phyloP scores from a whole-genome alignment of 108 stramenopile genomes.

The Skeletonema costatum region DNA sequence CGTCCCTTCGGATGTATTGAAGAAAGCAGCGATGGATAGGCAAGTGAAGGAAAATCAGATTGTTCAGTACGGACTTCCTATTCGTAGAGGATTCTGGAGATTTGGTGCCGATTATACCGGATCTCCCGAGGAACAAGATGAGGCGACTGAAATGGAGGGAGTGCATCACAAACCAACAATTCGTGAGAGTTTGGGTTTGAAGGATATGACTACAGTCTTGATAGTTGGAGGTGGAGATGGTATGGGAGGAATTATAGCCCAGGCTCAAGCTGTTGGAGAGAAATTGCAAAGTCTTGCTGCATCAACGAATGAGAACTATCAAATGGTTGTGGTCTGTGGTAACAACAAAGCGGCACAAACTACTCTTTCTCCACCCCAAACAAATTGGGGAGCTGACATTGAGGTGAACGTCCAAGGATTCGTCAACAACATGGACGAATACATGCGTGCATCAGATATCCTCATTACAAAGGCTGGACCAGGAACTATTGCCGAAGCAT shows the following conservation, averaged over 20 bases:
- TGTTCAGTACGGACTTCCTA: conserved; percentile 91
- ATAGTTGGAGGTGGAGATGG: conserved; percentile 97
- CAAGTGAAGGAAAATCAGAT: conserved; percentile 67
- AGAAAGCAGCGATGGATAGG: conserved; percentile 60
- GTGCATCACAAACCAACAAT: conserved; percentile 45
- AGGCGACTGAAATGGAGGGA: conserved; percentile 31
- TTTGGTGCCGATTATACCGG: conserved; percentile 39
- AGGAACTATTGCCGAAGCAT: conserved; percentile 96
- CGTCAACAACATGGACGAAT: conserved; percentile 96
- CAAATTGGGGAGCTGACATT: conserved; percentile 55
- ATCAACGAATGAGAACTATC: conserved; percentile 32
- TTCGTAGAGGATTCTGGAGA: conserved; percentile 93
- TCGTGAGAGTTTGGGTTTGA: conserved; percentile 69
- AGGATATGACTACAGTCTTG: conserved; percentile 77
- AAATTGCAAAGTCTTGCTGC: conserved; percentile 51
- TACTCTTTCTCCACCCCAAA: conserved; percentile 38
- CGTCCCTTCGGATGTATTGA: conserved; percentile 87
- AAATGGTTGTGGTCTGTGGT: conserved; percentile 97
- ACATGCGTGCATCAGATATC: conserved; percentile 90
- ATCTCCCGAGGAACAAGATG: conserved; percentile 20
- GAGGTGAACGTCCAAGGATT: conserved; percentile 81
- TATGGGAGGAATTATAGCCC: conserved; percentile 89
- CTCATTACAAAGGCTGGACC: conserved; percentile 94
- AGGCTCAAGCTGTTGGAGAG: conserved; percentile 73
- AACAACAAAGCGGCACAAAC: conserved; percentile 80